Base-by-base conservation (phyloP, 2,329 filamentous ascomycete genomes). In the Ophiostoma quercus region DNA sequence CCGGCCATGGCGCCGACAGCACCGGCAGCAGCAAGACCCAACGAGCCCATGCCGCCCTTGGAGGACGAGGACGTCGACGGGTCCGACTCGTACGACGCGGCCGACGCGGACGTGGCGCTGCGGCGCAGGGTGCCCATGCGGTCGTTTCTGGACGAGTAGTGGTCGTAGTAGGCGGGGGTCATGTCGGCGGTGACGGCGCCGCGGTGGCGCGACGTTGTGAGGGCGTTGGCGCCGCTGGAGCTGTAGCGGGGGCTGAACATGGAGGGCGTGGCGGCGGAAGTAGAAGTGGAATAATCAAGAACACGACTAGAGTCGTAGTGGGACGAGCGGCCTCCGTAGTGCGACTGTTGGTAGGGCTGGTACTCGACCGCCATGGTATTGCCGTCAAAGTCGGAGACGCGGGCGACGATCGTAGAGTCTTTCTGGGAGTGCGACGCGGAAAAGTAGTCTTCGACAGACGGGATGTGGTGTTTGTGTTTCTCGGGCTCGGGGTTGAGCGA, bases 351-450 rank as follows among this genome's bases (percentile, higher is more conserved):
- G 6, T 78, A 73, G 34, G 78, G 74, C 67, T 81, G 80, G 43
- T 88, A 90, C 67, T 94, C 87, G 39, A 92, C 90, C 76, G 95
- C 91, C 77, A 96, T 88, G 74, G 86, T 90, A 80, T 96, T 96
- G 67, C 91, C 91, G 80, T 96, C 92, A 69, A 92, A 84, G 78
- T 96, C 92, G 71, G 88, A 84, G 57, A 92, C 88, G 83, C 81
- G 87, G 82, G 79, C 85, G 80, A 47, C 39, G 6, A 66, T 66
- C 22, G 65, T 66, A 22, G 75, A 41, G 39, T 41, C 12, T 41
- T 12, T 41, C 11, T 80, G 32, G 16, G 60, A 9, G 16, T 66
- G 22, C n/a, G 65, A 43, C 1, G 65, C 29, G 12, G 65, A 43
- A 47, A 66, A 66, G 39, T 47, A 66, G 65, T 66, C 65, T 7